Evolutionary conservation across 192 early-diverging fungal species (phyloP).

Genomic region (Coemansia umbellata): DNA sequence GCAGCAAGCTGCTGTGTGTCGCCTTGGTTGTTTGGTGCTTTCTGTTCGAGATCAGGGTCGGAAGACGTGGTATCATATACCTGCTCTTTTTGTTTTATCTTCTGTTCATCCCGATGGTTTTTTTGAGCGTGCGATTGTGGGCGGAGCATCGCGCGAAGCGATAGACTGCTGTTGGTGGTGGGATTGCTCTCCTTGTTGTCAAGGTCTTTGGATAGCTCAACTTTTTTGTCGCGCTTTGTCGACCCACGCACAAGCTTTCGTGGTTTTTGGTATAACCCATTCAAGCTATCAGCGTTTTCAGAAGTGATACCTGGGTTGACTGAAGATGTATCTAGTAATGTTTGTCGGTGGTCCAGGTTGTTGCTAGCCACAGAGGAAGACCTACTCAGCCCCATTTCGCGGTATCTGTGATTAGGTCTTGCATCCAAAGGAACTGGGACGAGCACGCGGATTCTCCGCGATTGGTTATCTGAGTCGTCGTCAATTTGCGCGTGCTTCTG

Average conservation of each 20-base stretch:
- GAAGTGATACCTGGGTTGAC: conserved; percentile 27
- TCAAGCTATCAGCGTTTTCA: not conserved
- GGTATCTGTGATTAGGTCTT: not conserved
- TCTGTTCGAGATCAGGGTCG: not conserved
- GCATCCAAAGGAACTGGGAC: not conserved
- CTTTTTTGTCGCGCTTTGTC: not conserved
- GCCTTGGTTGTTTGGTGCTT: not conserved
- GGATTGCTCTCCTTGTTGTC: not conserved
- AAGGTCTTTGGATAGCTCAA: not conserved
- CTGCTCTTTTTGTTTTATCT: not conserved
- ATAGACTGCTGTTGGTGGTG: conserved; percentile 2
- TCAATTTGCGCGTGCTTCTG: not conserved
- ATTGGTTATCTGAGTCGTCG: not conserved
- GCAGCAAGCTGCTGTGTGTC: conserved; percentile 13
- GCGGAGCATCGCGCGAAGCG: conserved; percentile 14
- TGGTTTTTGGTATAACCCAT: conserved; percentile 10
- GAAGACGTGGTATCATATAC: not conserved
- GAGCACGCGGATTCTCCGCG: not conserved
- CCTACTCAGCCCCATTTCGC: not conserved
- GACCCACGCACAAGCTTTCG: conserved; percentile 37
- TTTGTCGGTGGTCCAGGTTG: not conserved
- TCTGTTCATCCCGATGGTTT: not conserved
- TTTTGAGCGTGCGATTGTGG: not conserved
- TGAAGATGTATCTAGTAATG: conserved; percentile 37
- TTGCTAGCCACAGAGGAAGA: not conserved